Evolutionary conservation across 2,329 filamentous ascomycete species (phyloP), one percentile per base, ranked within the genome.

Genomic region (Blumeria graminis): DNA sequence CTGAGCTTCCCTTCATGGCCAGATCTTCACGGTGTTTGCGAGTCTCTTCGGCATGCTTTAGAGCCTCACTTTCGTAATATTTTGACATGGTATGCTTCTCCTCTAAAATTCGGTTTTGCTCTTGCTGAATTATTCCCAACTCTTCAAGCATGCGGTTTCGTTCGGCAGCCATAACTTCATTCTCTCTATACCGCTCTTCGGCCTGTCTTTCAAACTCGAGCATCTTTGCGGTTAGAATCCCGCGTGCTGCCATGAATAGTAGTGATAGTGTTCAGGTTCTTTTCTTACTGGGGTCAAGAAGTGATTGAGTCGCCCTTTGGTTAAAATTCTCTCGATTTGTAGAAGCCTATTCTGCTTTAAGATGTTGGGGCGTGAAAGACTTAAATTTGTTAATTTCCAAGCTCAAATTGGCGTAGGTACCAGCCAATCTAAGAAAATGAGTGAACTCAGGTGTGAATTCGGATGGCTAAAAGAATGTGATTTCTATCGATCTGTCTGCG

Each of bases 61-160:
- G 55, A 8, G 63, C 63, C 53, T 66, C 64, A 1, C 62, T 62
- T 52, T 65, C 63, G 38, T 66, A 66, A 46, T 65, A 66, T 50
- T 65, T 63, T 18, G 60, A 57, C 63, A 66, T 66, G 41, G 65
- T 63, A 55, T 66, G 64, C 45, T 66, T 62, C 50, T 66, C 64
- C 48, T 65, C 63, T 5, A 63, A 62, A 41, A 66, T 65, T 28
- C 64, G 32, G 32, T 65, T 63, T 33, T 60, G 58, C 55, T 66
- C 64, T 16, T 54, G 50, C 16, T 57, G 55, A 34, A 66, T 64
- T 43, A 58, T 60, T 0, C 51, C 41, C 56, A 62, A 57, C 11
- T 60, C 62, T 5, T 61, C 62, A 2, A 59, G 28, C 63, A 66
- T 66, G 8, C 62, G 58, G 3, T 61, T 58, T 28, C 62, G 55